Evolutionary conservation across 257 asterid genomes (phyloP), one percentile per base, ranked within the genome.

Genomic region (Lavandula angustifolia): DNA sequence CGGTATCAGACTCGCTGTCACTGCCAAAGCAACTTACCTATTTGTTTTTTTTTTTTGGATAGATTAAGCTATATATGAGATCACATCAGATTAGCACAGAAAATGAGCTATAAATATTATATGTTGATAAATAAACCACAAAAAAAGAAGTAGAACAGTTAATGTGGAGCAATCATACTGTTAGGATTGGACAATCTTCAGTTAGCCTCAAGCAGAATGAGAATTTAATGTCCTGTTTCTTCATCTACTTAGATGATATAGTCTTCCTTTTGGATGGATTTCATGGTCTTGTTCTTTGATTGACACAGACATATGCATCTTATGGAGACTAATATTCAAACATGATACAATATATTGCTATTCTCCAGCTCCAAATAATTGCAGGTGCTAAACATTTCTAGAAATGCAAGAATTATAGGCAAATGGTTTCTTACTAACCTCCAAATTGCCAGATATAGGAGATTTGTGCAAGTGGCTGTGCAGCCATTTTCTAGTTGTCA

Each of bases 381-480:
- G 47, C 42, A 42, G 16, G 48, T 42, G 48, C 18, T 16, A 68
- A 42, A 42, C 14, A 42, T 42, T 3, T 5, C 48, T 4, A 42
- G 35, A 44, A 31, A 6, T 37, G 43, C 32, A 33, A 10, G 14
- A 9, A 18, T 47, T 54, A 44, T 12, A 44, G 6, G 18, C 55
- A 50, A 31, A 34, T 33, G 7, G 38, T 38, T 67, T 70, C 60
- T 56, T 35, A 74, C 88, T n/a, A 1, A 89, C 96, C 96, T 89
- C 96, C 75, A 87, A n/a, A 68, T 89, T 89, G 72, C 87, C 83
- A 11, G 97, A 83, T 64, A 89, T 83, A 34, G 97, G 97, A 72
- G 97, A 89, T 32, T 89, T 86, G 38, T 85, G 94, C 84, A 89
- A 82, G 80, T 89, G 97, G 79, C 94, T 89, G 66, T 89, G 97